These are phyloP conservation scores for Skeletonema tropicum DNA, from an alignment of 108 stramenopile genomes.

Conservation along the genomic window DNA sequence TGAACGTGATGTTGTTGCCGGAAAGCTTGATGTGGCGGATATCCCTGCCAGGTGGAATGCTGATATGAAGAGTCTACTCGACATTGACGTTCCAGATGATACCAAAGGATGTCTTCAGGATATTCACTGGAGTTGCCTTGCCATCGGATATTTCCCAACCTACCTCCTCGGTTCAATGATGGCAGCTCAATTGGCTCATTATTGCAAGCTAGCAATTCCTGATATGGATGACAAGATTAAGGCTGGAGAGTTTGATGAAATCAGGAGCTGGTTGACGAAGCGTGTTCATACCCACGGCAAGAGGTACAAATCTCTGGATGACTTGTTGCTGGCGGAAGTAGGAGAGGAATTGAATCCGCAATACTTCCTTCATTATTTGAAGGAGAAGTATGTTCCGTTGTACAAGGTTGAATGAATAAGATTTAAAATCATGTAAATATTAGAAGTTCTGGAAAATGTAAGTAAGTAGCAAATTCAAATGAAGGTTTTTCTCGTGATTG, in stretches of 20 bases:
- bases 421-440: too few relatives aligned
- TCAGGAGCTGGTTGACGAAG: conserved; percentile 76
- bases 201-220: conserved; percentile 68
- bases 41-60: conserved; percentile 84
- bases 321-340: conserved; percentile 69
- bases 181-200: conserved; percentile 85
- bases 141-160: conserved; percentile 93
- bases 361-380: conserved; percentile 85
- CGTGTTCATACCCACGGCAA: conserved; percentile 85
- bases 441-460: too few relatives aligned
- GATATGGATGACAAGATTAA: conserved; percentile 69
- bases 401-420: conserved; percentile 62
- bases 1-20: conserved; percentile 83
- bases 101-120: conserved; percentile 87
- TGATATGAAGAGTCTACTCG: conserved; percentile 75
- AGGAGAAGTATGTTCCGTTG: conserved; percentile 77
- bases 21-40: conserved; percentile 65
- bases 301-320: conserved; percentile 71
- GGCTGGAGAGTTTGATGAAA: conserved; percentile 75
- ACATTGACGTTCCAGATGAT: conserved; percentile 82
- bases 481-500: too few relatives aligned
- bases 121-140: conserved; percentile 82
- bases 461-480: too few relatives aligned
- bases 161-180: conserved; percentile 89
- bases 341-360: conserved; percentile 77